These are phyloP conservation scores for Parastagonospora avenae DNA, from an alignment of 2,329 filamentous ascomycete genomes.

Conservation along the genomic window DNA sequence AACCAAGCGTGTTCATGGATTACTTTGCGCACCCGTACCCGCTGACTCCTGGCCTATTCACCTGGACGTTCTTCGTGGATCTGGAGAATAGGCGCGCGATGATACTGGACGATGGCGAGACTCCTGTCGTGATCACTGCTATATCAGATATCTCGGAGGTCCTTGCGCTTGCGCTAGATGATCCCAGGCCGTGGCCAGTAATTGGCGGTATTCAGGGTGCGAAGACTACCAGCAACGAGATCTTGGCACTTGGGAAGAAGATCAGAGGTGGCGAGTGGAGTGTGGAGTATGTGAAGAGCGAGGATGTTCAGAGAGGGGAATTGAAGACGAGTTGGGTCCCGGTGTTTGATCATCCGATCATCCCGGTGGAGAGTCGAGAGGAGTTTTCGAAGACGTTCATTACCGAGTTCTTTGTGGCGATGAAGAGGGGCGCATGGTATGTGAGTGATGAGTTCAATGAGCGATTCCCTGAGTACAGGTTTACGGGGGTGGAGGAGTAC, in stretches of 20 bases:
- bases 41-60: slow-evolving; percentile 52
- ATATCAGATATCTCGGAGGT: slow-evolving; percentile 32
- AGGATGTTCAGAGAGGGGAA: slow-evolving; percentile 55
- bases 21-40: slow-evolving; percentile 60
- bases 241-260: slow-evolving; percentile 35
- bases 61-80: slow-evolving; percentile 43
- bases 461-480: slow-evolving; percentile 53
- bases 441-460: slow-evolving; percentile 54
- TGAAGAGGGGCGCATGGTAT: slow-evolving; percentile 51
- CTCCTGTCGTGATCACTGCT: slow-evolving; percentile 33
- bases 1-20: slow-evolving; percentile 60
- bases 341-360: slow-evolving; percentile 35
- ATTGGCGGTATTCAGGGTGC: slow-evolving; percentile 34
- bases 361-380: slow-evolving; percentile 45
- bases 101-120: slow-evolving; percentile 31
- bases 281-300: slow-evolving; percentile 53
- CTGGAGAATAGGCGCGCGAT: slow-evolving; percentile 34
- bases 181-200: slow-evolving; percentile 30
- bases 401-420: slow-evolving; percentile 51
- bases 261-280: slow-evolving; percentile 38
- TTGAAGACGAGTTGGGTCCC: slow-evolving; percentile 51
- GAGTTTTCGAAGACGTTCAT: slow-evolving; percentile 46
- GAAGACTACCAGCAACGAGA: slow-evolving; percentile 30
- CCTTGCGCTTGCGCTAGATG: slow-evolving; percentile 31
- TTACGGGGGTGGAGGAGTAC: slow-evolving; percentile 51